phyloP scores from a whole-genome alignment of 306 rosid species.

The Rosa multiflora region DNA sequence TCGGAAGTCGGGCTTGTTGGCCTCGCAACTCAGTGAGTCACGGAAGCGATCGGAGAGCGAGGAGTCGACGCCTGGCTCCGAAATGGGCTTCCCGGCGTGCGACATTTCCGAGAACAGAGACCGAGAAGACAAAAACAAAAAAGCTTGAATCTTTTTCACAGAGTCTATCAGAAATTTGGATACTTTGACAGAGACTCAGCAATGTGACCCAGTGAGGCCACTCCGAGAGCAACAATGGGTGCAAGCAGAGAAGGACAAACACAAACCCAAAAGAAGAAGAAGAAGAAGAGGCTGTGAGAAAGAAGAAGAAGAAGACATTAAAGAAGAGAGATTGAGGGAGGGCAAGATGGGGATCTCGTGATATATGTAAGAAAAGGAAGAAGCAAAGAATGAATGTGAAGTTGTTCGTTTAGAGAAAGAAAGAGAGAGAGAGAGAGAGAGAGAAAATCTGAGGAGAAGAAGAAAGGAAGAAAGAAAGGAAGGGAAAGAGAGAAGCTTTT shows the following conservation, averaged over 20 bases:
- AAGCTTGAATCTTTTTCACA: slow-evolving; percentile 7
- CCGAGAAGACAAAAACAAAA: not conserved
- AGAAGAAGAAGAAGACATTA: slow-evolving; percentile 37
- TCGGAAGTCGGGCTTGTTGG: slow-evolving; percentile 80
- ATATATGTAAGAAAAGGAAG: slow-evolving; percentile 56
- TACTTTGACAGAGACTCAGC: slow-evolving; percentile 18
- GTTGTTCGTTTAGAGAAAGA: slow-evolving; percentile 15
- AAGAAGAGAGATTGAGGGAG: slow-evolving; percentile 22
- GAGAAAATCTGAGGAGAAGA: slow-evolving; percentile 11
- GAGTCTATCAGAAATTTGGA: not conserved
- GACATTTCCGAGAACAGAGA: slow-evolving; percentile 50
- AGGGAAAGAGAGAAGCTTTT: slow-evolving; percentile 34
- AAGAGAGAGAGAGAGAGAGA: slow-evolving; percentile 21
- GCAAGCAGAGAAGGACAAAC: slow-evolving; percentile 3
- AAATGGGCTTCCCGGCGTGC: slow-evolving; percentile 59
- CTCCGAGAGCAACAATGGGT: slow-evolving; percentile 14
- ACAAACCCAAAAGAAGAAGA: slow-evolving; percentile 19
- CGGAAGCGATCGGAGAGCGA: slow-evolving; percentile 57
- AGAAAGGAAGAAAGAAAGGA: not conserved
- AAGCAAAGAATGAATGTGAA: slow-evolving; percentile 92
- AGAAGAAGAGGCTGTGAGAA: slow-evolving; percentile 12
- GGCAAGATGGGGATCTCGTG: slow-evolving; percentile 89
- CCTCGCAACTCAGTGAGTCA: slow-evolving; percentile 56
- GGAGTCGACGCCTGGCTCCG: slow-evolving; percentile 42
- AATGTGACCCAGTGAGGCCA: slow-evolving; percentile 37